Evolutionary conservation across 2,329 filamentous ascomycete genomes (phyloP).

Genomic region (Penicillium sp.): DNA sequence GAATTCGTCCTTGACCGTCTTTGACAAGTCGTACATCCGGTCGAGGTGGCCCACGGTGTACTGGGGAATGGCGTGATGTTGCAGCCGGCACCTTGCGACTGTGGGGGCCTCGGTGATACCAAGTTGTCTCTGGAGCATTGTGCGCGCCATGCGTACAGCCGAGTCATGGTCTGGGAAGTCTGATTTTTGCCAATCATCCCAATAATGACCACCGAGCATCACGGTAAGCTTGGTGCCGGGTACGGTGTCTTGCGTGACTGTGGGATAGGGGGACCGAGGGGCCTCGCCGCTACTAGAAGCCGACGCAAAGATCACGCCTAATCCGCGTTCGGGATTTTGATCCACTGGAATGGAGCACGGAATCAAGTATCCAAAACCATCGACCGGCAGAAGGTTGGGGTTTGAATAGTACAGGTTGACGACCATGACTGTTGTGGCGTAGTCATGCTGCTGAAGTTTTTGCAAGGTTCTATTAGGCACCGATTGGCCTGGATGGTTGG

Average conservation of each 20-base stretch:
- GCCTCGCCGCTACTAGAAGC: constrained; percentile 53
- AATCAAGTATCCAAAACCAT: constrained; percentile 88
- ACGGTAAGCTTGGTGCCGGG: constrained; percentile 81
- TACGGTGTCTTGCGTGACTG: constrained; percentile 42
- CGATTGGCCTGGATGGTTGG: constrained; percentile 6
- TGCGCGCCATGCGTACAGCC: constrained; percentile 63
- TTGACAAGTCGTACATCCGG: constrained; percentile 54
- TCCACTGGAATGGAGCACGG: constrained; percentile 64
- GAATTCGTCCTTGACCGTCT: constrained; percentile 53
- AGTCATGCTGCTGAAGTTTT: constrained; percentile 40
- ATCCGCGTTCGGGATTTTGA: constrained; percentile 72
- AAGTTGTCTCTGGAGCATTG: constrained; percentile 67
- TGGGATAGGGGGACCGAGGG: neutral
- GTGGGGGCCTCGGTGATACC: constrained; percentile 59
- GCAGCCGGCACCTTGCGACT: constrained; percentile 56
- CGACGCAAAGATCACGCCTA: constrained; percentile 90
- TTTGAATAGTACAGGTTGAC: constrained; percentile 81
- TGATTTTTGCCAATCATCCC: constrained; percentile 55
- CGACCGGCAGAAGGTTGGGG: constrained; percentile 56
- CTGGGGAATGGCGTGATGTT: constrained; percentile 79
- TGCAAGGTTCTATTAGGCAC: constrained; percentile 19
- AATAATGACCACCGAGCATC: constrained; percentile 92
- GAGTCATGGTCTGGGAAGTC: constrained; percentile 60
- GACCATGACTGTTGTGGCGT: constrained; percentile 77
- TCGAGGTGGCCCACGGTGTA: constrained; percentile 71